Base-by-base conservation (phyloP, 2,329 filamentous ascomycete genomes). In the Stemphylium vesicarium region DNA sequence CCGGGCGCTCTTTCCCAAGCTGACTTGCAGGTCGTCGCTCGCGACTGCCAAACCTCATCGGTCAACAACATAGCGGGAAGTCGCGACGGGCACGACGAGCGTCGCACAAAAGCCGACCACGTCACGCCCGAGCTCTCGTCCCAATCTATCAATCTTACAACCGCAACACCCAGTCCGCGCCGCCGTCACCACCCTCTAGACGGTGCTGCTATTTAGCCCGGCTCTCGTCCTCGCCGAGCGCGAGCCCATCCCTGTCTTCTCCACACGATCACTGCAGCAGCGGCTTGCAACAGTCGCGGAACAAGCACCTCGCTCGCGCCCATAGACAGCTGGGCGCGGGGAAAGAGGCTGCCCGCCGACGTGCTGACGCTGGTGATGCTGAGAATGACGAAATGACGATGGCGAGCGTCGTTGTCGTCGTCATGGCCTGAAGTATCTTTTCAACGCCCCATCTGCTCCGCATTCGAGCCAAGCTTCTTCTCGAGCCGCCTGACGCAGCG, bases 401-500 rank as follows among this genome's bases (percentile, higher is more conserved):
- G 9, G 18, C 9, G 18, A 13, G 10, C 22, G 37, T 44, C 18
- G 16, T 29, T 5, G 20, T 11, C 35, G 50, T 51, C 47, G 39
- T 53, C 52, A 59, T 57, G 56, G 54, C 45, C 50, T 38, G 33
- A 32, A 40, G 40, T 42, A 46, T 51, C 52, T 51, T 61, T 62
- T 63, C 39, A 56, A 59, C 35, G 15, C 52, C 37, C 45, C 31
- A 44, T 50, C 45, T 20, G 32, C 46, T 44, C 31, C 38, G 36
- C 42, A 50, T 44, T 15, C 24, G 9, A 36, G 64, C 64, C 64
- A 64, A 60, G 65, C 49, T 32, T 45, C 40, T 32, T 53, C 48
- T 53, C 56, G 50, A 63, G 61, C 59, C 59, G 56, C 62, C 63
- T 72, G 68, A 68, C 48, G 67, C 69, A 68, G 53, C 59, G 53